Base-by-base conservation (phyloP, 495 filamentous ascomycete genomes). In the Daldinia concentrica region DNA sequence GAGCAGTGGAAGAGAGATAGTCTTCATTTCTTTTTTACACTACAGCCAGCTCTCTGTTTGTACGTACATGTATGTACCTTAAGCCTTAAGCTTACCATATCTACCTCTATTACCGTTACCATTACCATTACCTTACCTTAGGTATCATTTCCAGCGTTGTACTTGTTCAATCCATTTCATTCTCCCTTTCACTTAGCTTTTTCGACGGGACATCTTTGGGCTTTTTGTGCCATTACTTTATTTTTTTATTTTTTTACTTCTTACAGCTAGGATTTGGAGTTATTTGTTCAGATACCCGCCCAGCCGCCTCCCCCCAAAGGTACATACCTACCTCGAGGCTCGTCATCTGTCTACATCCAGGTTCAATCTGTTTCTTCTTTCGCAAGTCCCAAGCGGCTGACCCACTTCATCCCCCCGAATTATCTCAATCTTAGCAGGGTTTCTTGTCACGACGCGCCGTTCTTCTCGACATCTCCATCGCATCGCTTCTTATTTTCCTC, bases 371-470 rank as follows among this genome's bases (percentile, higher is more conserved):
- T 63, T 62, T 37, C 15, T 26, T 59, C 51, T 27, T 59, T 66
- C 57, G 30, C 64, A 55, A 67, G 19, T 57, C 59, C 63, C 30
- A 58, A 67, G 58, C 45, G 30, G 36, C 27, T 29, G 71, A 69
- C 71, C 71, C 71, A 73, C 71, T 73, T 69, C 62, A 37, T 69
- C 52, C 62, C 66, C 62, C 66, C 61, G 64, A 72, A 72, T 72
- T 68, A 68, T 72, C 64, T 62, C 56, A 69, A 69, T 72, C 64
- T 62, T 41, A 69, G 66, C 68, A 69, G 62, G 66, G 62, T 68
- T 64, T 59, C 64, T 34, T 36, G n/a, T 57, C 39, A 64, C 64
- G 64, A 68, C 70, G 66, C 71, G 66, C 66, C 58, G 45, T 30
- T 30, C 30, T 66, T 51, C 61, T 73, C 52, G 56, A 52, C 55